Percentiles rank a stretch among this genome's conserved stretches.
phyloP scores from a whole-genome alignment of 1,284 basidiomycete species.

The Ceratobasidium sp. region DNA sequence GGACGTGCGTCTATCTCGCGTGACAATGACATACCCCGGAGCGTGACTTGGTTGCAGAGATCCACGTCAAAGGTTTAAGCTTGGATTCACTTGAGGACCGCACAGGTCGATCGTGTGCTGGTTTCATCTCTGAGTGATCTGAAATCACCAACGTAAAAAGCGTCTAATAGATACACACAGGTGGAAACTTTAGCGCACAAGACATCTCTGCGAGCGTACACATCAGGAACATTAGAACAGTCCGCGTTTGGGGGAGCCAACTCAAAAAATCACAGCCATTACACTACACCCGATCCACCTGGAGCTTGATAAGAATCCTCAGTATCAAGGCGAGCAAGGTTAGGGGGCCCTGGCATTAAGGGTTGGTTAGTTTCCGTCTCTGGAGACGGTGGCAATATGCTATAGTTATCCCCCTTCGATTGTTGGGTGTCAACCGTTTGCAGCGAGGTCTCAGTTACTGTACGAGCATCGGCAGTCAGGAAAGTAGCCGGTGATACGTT shows the following conservation, averaged over 20 bases:
- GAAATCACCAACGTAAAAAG: slow-evolving; percentile 6
- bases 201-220: slow-evolving; percentile 1
- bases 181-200: not conserved
- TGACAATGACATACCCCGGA: too few species aligned
- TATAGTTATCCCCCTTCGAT: slow-evolving; percentile 20
- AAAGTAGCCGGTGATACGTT: slow-evolving; percentile 15
- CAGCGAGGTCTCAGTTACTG: slow-evolving; percentile 8
- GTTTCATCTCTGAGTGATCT: not conserved
- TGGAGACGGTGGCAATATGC: slow-evolving; percentile 21
- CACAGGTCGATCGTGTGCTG: not conserved
- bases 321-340: slow-evolving; percentile 30
- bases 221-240: slow-evolving; percentile 1
- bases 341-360: slow-evolving; percentile 25
- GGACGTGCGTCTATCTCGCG: too few species aligned
- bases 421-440: slow-evolving; percentile 18
- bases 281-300: not conserved
- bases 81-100: not conserved
- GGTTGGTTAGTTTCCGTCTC: slow-evolving; percentile 35
- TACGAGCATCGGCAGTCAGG: slow-evolving; percentile 22
- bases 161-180: slow-evolving; percentile 39
- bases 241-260: not conserved
- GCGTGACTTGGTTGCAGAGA: too few species aligned
- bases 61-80: too few species aligned
- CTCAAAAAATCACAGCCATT: not conserved
- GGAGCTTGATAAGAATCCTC: slow-evolving; percentile 9